Conservation (phyloP, 495 filamentous ascomycete species). For the Cercophora samala region DNA sequence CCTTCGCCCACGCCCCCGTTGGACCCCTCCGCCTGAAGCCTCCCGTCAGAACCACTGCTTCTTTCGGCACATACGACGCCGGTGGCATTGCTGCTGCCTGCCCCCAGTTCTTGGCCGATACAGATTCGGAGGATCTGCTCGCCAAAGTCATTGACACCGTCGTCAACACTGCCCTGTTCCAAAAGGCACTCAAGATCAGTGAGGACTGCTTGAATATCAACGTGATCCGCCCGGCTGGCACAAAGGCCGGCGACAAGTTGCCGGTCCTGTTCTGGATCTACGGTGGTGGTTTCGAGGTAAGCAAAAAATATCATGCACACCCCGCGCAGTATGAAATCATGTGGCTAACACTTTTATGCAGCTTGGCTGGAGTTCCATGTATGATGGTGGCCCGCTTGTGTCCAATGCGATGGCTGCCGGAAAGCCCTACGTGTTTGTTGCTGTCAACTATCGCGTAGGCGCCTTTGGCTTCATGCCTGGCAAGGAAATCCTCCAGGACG, state of each 20-base stretch:
- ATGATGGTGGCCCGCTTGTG: constrained; percentile 57
- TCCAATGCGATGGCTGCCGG: constrained; percentile 48
- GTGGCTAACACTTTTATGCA: constrained; percentile 20
- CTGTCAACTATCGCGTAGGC: constrained; percentile 61
- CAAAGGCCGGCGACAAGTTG: constrained; percentile 50
- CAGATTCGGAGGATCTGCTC: constrained; percentile 41
- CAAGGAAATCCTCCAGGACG: constrained; percentile 62
- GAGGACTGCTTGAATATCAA: constrained; percentile 70
- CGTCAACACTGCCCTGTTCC: constrained; percentile 56
- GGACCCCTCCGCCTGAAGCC: constrained; percentile 44
- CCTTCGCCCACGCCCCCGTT: constrained; percentile 44
- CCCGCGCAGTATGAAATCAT: background rate
- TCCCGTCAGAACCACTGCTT: constrained; percentile 39
- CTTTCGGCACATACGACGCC: constrained; percentile 52
- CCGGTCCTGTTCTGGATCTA: constrained; percentile 75
- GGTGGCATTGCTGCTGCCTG: constrained; percentile 49
- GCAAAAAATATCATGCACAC: constrained; percentile 1
- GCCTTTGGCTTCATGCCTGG: constrained; percentile 61
- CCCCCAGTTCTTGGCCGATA: constrained; percentile 52
- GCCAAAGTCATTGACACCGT: constrained; percentile 51
- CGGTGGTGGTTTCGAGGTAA: constrained; percentile 63
- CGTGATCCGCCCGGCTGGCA: constrained; percentile 60
- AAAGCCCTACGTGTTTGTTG: constrained; percentile 62
- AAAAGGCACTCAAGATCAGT: constrained; percentile 43
- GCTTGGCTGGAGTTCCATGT: constrained; percentile 52